A percentile compares a stretch with the other conserved stretches of the same genome.
phyloP scores from a whole-genome alignment of 2,329 filamentous ascomycete species.

The Fusarium mundagurra region DNA sequence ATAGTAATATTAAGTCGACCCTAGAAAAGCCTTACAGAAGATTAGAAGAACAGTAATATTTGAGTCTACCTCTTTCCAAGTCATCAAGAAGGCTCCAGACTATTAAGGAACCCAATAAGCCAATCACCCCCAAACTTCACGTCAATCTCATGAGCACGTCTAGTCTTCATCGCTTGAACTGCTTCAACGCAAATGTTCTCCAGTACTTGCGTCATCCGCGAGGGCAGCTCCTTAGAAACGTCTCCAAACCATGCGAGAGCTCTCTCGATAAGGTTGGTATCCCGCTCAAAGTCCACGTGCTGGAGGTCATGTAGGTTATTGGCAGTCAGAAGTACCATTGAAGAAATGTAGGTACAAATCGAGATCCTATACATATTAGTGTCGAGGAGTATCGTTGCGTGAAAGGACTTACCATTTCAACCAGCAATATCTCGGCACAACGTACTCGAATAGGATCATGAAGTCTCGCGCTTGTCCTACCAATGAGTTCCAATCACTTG shows the following conservation, averaged over 20 bases:
- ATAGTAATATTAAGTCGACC: too few relatives aligned
- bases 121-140: not conserved
- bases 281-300: not conserved
- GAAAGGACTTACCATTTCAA: not conserved
- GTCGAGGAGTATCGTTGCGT: rapidly evolving
- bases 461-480: not conserved
- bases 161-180: not conserved
- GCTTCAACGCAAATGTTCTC: not conserved
- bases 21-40: too few relatives aligned
- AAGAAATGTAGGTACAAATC: not conserved
- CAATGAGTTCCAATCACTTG: not conserved
- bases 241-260: not conserved
- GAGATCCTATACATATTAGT: not conserved
- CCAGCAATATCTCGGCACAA: not conserved
- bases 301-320: not conserved
- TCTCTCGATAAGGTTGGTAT: not conserved
- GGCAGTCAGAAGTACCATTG: not conserved
- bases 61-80: rapidly evolving
- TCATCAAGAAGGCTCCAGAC: not conserved
- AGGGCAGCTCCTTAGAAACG: not conserved
- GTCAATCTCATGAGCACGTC: not conserved
- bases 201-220: not conserved
- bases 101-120: not conserved
- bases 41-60: not conserved
- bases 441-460: not conserved